Evolutionary conservation across 2,329 filamentous ascomycete species (phyloP).

Genomic region (Trichophyton verrucosum): DNA sequence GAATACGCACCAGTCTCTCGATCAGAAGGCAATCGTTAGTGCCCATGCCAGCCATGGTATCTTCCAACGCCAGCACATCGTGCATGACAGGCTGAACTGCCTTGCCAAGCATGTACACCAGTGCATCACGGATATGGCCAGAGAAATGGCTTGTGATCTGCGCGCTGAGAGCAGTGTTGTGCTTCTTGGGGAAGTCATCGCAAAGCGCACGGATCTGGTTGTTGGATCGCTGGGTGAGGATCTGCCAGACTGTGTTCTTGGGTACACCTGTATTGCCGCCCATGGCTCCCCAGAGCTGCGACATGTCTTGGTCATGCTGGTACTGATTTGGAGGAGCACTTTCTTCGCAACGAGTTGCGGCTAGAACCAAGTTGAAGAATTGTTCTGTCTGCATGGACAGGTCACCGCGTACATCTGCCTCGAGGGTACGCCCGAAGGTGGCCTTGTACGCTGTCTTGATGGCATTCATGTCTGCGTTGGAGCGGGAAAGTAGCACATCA

Average conservation of each 20-base stretch:
- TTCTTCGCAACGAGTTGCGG: conserved; percentile 65
- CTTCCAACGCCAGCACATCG: conserved; percentile 71
- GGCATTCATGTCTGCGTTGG: conserved; percentile 74
- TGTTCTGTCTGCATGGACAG: conserved; percentile 75
- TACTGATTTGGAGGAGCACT: conserved; percentile 59
- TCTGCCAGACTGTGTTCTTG: conserved; percentile 62
- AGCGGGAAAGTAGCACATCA: conserved; percentile 68
- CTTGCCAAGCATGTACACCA: conserved; percentile 64
- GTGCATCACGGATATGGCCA: conserved; percentile 80
- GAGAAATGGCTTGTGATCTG: conserved; percentile 74
- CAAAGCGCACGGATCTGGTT: conserved; percentile 73
- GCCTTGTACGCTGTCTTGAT: conserved; percentile 71
- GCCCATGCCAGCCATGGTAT: conserved; percentile 72
- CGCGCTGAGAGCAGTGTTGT: conserved; percentile 55
- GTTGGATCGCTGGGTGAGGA: conserved; percentile 64
- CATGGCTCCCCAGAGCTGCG: conserved; percentile 63
- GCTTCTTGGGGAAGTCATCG: conserved; percentile 60
- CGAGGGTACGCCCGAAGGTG: conserved; percentile 53
- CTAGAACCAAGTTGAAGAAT: conserved; percentile 72
- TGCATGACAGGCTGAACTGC: conserved; percentile 72
- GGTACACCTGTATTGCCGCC: conserved; percentile 47
- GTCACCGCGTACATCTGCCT: conserved; percentile 62
- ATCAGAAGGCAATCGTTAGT: conserved; percentile 77
- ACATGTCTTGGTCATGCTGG: conserved; percentile 62
- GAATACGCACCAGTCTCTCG: conserved; percentile 61